Evolutionary conservation across 2,329 filamentous ascomycete genomes (phyloP).

Genomic region (Trichophyton simii): DNA sequence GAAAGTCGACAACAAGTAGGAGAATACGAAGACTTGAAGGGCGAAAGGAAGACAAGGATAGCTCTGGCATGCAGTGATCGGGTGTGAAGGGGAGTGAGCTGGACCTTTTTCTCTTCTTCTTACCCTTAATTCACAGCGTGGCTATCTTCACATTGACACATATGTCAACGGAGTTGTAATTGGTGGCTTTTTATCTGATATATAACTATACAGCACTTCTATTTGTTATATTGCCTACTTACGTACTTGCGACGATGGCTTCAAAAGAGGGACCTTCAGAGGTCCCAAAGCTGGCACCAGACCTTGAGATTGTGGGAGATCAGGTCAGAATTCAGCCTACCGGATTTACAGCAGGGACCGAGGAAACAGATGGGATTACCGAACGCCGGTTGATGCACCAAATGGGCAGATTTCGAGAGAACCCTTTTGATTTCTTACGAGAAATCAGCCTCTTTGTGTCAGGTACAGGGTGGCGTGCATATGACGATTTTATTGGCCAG

Average conservation of each 20-base stretch:
- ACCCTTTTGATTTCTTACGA: constrained; percentile 66
- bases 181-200: not conserved
- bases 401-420: constrained; percentile 72
- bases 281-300: constrained; percentile 42
- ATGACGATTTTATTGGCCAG: constrained; percentile 80
- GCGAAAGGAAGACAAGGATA: not conserved
- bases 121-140: not conserved
- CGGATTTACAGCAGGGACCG: constrained; percentile 40
- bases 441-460: constrained; percentile 90
- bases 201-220: not conserved
- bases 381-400: constrained; percentile 47
- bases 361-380: constrained; percentile 33
- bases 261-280: constrained; percentile 20
- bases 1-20: not conserved
- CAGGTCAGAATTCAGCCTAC: constrained; percentile 62
- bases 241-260: constrained; percentile 15
- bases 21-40: not conserved
- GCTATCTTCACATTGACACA: not conserved
- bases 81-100: not conserved
- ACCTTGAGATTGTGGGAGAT: constrained; percentile 63
- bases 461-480: constrained; percentile 87
- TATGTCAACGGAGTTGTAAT: not conserved
- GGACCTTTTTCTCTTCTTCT: not conserved
- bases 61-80: not conserved
- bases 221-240: too few species aligned